Base-by-base conservation (phyloP, 2,329 filamentous ascomycete species). In the Xylaria hypoxylon region DNA sequence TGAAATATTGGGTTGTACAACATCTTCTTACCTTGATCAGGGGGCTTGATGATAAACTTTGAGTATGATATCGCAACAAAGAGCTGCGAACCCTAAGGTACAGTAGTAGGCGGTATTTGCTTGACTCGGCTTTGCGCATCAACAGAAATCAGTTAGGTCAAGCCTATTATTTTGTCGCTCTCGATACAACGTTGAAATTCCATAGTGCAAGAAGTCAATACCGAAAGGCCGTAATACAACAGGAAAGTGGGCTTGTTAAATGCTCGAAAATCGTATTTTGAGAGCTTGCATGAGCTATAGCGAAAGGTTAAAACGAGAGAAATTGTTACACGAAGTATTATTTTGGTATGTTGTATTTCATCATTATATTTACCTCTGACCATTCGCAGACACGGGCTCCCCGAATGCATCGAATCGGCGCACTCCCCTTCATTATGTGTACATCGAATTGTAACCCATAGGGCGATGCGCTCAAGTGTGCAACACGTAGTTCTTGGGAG, bases 401-500 rank as follows among this genome's bases (percentile, higher is more conserved):
- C n/a, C 38, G 48, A 48, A 55, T 35, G 28, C 47, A 48, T 53
- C 35, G 48, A 59, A 55, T 55, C 59, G 55, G 26, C 33, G 31
- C 38, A 22, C 56, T 42, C 26, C 33, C 22, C 40, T 22, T 33
- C 13, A 33, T 35, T 15, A 15, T 22, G 28, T 51, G n/a, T 17
- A 19, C 35, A 26, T 26, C 59, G 19, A 62, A 62, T 62, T 33
- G 56, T 33, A 63, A 55, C 35, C 42, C 53, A 31, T 45, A 59
- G 58, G 58, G 52, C 26, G 33, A 53, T 47, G 45, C 33, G 44
- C 42, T 50, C 59, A 26, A 51, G 48, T 48, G 31, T 6, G 42
- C 33, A 62, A 62, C 59, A 67, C 64, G 64, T 67, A 61, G 53
- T 63, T 33, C 55, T 28, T 52, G 22, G 19, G 15, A 26, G 24